Evolutionary conservation across 495 filamentous ascomycete species (phyloP), one percentile per base, ranked within the genome.

Genomic region (Sporormia fimetaria): DNA sequence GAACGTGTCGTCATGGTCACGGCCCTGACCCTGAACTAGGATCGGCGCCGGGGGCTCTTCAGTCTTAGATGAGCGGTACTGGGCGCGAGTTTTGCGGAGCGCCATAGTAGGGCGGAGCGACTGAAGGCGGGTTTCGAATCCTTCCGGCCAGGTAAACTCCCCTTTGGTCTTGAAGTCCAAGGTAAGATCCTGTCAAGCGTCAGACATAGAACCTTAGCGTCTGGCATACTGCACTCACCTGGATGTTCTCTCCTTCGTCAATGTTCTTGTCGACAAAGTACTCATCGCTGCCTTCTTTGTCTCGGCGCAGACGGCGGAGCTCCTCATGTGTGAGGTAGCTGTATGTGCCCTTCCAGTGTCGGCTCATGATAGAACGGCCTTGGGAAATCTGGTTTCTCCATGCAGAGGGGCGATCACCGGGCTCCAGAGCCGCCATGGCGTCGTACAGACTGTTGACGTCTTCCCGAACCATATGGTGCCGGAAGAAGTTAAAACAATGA

Each of bases 401-500:
- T 14, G 47, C 42, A 3, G 48, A 47, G 4, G 57, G 52, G 21
- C 35, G 45, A 21, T 58, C 38, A 11, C 37, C 17, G 4, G 11
- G 21, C 0, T 36, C 24, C 21, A 62, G 41, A 2, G 37, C 45
- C 2, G 24, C 4, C 34, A 50, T 52, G 4, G 40, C 16, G 8
- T 41, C 8, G 51, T 32, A 43, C n/a, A 62, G 40, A 8, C 44
- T 49, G 9, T 26, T 11, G n/a, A 22, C n/a, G 30, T 57, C 49
- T 8, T 39, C 14, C 12, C 42, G 51, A 21, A 51, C 38, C 48
- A 63, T 58, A 42, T 63, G 57, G 35, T 51, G 51, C 14, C 46
- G 54, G 56, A 61, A 63, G 59, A 63, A 62, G 46, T 62, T 60
- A 18, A 61, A 25, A 29, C 52, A 31, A 37, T 62, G 57, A 10